Evolutionary conservation across 2,329 filamentous ascomycete species (phyloP).

Genomic region (Xylariaceae sp.): DNA sequence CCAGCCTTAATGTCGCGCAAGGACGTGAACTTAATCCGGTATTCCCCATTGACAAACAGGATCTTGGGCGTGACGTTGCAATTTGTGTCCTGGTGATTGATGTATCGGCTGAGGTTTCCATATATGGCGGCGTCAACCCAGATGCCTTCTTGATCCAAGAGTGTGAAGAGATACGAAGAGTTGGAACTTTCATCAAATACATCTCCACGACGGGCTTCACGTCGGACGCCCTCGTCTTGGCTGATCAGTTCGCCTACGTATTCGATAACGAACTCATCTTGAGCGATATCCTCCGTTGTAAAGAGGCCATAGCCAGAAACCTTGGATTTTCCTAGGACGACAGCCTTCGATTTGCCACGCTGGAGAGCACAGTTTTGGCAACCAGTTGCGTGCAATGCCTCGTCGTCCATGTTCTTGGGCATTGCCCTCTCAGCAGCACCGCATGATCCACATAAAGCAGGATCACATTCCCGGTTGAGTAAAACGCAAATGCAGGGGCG

Average conservation of each 20-base stretch:
- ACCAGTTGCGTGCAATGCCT: constrained; percentile 49
- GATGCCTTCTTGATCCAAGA: constrained; percentile 55
- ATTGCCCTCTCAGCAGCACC: constrained; percentile 65
- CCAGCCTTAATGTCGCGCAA: constrained; percentile 61
- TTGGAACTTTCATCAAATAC: constrained; percentile 58
- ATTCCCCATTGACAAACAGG: constrained; percentile 67
- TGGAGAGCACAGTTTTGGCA: constrained; percentile 73
- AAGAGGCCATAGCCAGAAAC: constrained; percentile 73
- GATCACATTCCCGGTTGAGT: constrained; percentile 75
- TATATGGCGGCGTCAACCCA: constrained; percentile 71
- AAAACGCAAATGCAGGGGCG: constrained; percentile 64
- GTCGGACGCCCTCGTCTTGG: constrained; percentile 62
- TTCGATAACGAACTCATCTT: constrained; percentile 72
- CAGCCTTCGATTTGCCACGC: constrained; percentile 57
- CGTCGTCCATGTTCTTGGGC: constrained; percentile 58
- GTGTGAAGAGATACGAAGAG: constrained; percentile 60
- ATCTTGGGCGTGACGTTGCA: constrained; percentile 62
- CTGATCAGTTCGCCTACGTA: constrained; percentile 75
- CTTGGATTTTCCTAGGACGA: constrained; percentile 65
- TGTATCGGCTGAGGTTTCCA: constrained; percentile 77
- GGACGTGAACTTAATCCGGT: constrained; percentile 70
- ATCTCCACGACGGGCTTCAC: constrained; percentile 56
- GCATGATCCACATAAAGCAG: constrained; percentile 66
- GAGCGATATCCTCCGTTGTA: constrained; percentile 59
- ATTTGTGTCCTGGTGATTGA: constrained; percentile 64